Evolutionary conservation across 163 green algal species (phyloP).

Genomic region (Volvox carteri): DNA sequence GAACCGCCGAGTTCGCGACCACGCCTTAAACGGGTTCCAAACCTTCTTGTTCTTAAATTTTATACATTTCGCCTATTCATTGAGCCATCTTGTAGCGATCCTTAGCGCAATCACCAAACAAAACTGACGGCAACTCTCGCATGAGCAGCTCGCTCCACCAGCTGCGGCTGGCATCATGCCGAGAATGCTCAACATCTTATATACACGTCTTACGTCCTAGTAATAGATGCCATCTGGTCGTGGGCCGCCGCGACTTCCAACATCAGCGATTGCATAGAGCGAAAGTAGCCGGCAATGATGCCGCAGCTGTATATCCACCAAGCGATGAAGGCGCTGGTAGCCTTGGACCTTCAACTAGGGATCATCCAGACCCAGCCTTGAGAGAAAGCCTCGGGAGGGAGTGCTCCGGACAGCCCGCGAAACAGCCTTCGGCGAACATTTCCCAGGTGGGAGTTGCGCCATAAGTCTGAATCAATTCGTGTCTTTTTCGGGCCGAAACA

Average conservation of each 20-base stretch:
- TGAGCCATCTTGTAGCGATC: neutral
- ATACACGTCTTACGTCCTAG: neutral
- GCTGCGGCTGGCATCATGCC: slow-evolving; percentile 17
- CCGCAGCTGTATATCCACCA: slow-evolving; percentile 3
- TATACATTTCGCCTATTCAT: neutral
- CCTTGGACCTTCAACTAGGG: neutral
- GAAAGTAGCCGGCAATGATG: neutral
- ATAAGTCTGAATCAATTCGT: neutral
- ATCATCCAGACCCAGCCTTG: neutral
- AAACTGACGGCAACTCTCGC: neutral
- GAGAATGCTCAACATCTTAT: slow-evolving; percentile 38
- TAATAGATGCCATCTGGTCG: neutral
- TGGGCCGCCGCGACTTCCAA: neutral
- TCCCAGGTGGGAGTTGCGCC: neutral
- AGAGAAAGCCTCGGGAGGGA: neutral
- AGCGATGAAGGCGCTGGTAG: neutral
- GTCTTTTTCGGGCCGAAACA: neutral
- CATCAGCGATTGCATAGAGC: neutral
- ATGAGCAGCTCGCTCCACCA: slow-evolving; percentile 15
- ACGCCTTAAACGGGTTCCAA: neutral
- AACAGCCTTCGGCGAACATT: neutral
- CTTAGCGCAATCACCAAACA: neutral
- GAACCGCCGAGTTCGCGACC: neutral
- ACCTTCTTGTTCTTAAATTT: neutral
- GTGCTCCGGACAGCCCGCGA: neutral